Conservation (phyloP, 2,329 filamentous ascomycete genomes). For the Botryosphaeria agaves region DNA sequence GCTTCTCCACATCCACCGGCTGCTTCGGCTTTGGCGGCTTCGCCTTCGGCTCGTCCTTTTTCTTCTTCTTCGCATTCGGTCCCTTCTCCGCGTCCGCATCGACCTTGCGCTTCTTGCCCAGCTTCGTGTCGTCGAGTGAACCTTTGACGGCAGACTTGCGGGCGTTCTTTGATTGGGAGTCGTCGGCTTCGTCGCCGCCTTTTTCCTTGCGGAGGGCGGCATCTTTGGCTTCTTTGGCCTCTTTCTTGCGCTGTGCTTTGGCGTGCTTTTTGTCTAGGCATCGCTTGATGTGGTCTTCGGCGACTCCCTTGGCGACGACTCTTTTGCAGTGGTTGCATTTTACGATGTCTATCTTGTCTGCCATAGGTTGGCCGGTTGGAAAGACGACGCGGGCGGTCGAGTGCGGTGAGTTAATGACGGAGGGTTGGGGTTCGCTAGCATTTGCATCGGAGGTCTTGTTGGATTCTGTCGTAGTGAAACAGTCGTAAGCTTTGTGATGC, state of each 20-base stretch:
- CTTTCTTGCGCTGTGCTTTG: constrained; percentile 42
- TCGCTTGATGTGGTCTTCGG: constrained; percentile 62
- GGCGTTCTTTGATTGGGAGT: constrained; percentile 7
- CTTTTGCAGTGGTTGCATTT: constrained; percentile 90
- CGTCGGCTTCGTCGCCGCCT: constrained; percentile 5
- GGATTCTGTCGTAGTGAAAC: too few relatives aligned
- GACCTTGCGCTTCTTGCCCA: constrained; percentile 29
- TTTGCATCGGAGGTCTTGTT: too few relatives aligned
- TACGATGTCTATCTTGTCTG: constrained; percentile 62
- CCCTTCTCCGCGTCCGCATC: constrained; percentile 29
- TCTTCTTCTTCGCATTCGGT: constrained; percentile 71
- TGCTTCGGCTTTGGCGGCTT: constrained; percentile 78
- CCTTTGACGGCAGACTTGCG: constrained; percentile 23
- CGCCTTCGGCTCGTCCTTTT: constrained; percentile 71
- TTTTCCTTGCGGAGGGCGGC: constrained; percentile 28
- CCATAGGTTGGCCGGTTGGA: constrained; percentile 61
- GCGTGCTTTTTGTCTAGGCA: constrained; percentile 72
- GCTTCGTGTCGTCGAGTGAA: constrained; percentile 18
- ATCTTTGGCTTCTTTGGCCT: constrained; percentile 41
- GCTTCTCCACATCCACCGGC: constrained; percentile 83
- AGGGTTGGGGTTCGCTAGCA: constrained; percentile 9
- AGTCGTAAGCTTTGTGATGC: too few relatives aligned
- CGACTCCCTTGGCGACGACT: constrained; percentile 57
- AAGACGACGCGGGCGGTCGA: constrained; percentile 64
- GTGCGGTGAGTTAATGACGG: constrained; percentile 44